Evolutionary conservation across 805 yeast species (phyloP), one percentile per base, ranked within the genome.

Genomic region (Hanseniaspora taiwanica): DNA sequence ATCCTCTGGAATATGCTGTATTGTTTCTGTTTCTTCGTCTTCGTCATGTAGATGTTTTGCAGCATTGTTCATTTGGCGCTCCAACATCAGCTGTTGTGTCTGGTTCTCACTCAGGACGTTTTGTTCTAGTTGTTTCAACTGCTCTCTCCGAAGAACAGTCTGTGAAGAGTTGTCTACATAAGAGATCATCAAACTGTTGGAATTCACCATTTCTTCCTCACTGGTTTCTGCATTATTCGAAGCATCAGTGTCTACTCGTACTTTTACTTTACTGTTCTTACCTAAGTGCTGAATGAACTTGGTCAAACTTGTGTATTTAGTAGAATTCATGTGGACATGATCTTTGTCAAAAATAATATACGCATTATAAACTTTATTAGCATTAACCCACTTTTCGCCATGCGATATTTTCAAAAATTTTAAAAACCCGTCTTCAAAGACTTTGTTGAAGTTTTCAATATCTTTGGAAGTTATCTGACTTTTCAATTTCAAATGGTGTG

Each of bases 311-410:
- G 68, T 57, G 84, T 93, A 91, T 43, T 68, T 68, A 1, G 98
- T 91, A 2, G 96, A 77, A 50, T 85, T 86, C 79, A 91, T 74
- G 58, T 89, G 98, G 9, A 86, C 64, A 58, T 91, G 97, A 42
- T 82, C 74, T 51, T 74, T 74, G 55, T 89, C 83, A 44, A 72
- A 69, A 4, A 41, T 23, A 42, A 91, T 89, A 53, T 80, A 80
- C 54, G 87, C 96, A 53, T 87, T 94, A 62, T 91, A 91, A 52
- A 84, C 85, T 53, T 76, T 71, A 61, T 91, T 91, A 3, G 86
- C 89, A 42, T 23, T 17, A 20, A 20, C n/a, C 43, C 64, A 62
- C 56, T 85, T 86, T 39, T 83, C 82, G 4, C 96, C 95, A 56
- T 89, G 97, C 35, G 73, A 69, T 19, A 74, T 62, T 36, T 72